A percentile compares a stretch with the other conserved stretches of the same genome.
Evolutionary conservation across 495 filamentous ascomycete genomes (phyloP).

Genomic region (Penicillium coprophilum): DNA sequence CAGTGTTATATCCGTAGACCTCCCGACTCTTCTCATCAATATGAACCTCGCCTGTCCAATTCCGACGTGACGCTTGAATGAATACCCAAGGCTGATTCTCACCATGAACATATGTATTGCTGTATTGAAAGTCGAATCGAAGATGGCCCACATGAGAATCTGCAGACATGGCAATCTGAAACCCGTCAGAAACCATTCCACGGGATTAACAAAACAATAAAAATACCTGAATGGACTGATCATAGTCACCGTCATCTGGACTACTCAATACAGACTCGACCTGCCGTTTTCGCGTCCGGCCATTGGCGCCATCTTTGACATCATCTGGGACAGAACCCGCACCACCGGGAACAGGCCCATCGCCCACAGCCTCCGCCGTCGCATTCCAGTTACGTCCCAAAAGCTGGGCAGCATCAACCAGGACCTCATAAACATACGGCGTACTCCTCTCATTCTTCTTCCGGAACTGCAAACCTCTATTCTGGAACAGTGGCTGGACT

Average conservation of each 20-base stretch:
- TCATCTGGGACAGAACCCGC: conserved; percentile 21
- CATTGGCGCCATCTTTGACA: conserved; percentile 30
- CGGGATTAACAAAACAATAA: not conserved
- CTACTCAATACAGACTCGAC: not conserved
- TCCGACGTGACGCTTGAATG: conserved; percentile 28
- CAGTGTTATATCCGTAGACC: conserved; percentile 28
- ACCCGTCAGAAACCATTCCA: not conserved
- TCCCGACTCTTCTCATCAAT: conserved; percentile 19
- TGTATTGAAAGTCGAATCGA: conserved; percentile 22
- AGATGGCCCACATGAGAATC: conserved; percentile 27
- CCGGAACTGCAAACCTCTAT: conserved; percentile 25
- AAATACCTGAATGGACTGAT: conserved; percentile 20
- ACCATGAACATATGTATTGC: not conserved
- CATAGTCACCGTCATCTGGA: not conserved
- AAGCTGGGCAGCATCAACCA: conserved; percentile 24
- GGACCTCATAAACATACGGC: conserved; percentile 28
- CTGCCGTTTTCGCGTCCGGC: conserved; percentile 20
- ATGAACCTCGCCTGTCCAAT: conserved; percentile 30
- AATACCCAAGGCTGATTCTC: conserved; percentile 21
- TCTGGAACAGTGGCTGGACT: conserved; percentile 27
- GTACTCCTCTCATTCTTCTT: conserved; percentile 27
- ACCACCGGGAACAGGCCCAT: conserved; percentile 28
- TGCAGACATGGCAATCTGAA: conserved; percentile 25
- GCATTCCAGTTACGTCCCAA: conserved; percentile 28
- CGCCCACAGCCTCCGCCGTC: conserved; percentile 25